Percentiles rank a stretch among this genome's conserved stretches.
Evolutionary conservation across 352 stramenopile genomes (phyloP).

Genomic region (Aphanomyces euteiches): DNA sequence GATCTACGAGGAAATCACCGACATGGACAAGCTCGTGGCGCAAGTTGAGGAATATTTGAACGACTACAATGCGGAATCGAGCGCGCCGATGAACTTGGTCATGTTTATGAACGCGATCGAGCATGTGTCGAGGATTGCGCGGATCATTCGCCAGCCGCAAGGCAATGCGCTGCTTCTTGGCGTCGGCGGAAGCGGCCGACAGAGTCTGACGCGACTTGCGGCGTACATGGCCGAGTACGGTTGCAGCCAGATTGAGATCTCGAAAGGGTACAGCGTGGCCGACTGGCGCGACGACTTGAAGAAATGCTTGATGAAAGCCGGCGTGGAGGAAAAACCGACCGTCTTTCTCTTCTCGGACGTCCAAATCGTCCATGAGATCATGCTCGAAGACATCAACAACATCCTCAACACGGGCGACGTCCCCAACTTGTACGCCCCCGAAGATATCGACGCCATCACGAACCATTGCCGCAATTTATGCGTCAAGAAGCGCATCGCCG

Average conservation of each 20-base stretch:
- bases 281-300: conserved; percentile 95
- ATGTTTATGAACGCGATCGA: conserved; percentile 89
- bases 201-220: conserved; percentile 87
- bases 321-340: conserved; percentile 89
- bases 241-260: conserved; percentile 93
- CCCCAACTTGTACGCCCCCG: conserved; percentile 89
- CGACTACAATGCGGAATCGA: conserved; percentile 87
- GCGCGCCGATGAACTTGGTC: conserved; percentile 81
- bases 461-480: conserved; percentile 88
- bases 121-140: conserved; percentile 77
- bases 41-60: conserved; percentile 84
- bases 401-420: conserved; percentile 94
- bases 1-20: conserved; percentile 88
- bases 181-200: conserved; percentile 88
- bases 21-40: conserved; percentile 75
- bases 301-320: conserved; percentile 87
- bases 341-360: conserved; percentile 95
- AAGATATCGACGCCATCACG: conserved; percentile 92
- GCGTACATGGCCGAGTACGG: conserved; percentile 92
- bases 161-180: conserved; percentile 91
- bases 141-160: conserved; percentile 78
- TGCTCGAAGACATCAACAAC: conserved; percentile 96
- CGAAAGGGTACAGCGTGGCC: conserved; percentile 89
- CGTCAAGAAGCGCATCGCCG: conserved; percentile 83
- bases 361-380: conserved; percentile 92